Base-by-base conservation (phyloP, 768 basidiomycete genomes). In the Phlebiopsis gigantea region DNA sequence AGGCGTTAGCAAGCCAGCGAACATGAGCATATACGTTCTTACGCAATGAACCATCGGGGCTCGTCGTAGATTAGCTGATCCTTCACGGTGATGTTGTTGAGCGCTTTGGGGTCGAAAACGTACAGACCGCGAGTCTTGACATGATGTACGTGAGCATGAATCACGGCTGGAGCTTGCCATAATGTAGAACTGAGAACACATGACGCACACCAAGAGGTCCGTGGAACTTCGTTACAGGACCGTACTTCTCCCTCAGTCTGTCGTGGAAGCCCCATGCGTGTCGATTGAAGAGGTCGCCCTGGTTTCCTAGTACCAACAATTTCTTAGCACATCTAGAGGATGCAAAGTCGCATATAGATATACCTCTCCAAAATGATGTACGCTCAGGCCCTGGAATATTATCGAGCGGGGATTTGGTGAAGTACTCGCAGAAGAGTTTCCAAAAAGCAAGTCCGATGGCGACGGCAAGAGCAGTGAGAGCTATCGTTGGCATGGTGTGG, bases 51-150 rank as follows among this genome's bases (percentile, higher is more conserved):
- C 58, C 58, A 59, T 10, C 54, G 46, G 5, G 63, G 57, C 47
- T 67, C 63, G 21, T 65, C 66, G 41, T 61, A 68, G 1, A 63
- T 65, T 0, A 57, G 49, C 50, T 68, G 66, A 14, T 69, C 68
- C 53, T 62, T 62, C 29, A 66, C 57, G 5, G 66, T 50, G 46
- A 68, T 62, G 46, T 51, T 53, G 39, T 62, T 63, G 29, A 66
- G 56, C 7, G 65, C 65, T 5, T 58, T 56, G 1, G 65, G 63
- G 42, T 67, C 66, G 48, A 59, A 64, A 5, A 62, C 63, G 57
- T 65, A 66, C 0, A 69, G 61, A 53, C 62, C 62, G 21, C 58
- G 53, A 17, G 57, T 44, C 68, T 69, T 2, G 42, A 24, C n/a
- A 25, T 2, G 24, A 4, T n/a, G n/a, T n/a, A 49, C 22, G n/a